These are phyloP conservation scores for Lasiosphaeria hispida DNA, from an alignment of 495 filamentous ascomycete genomes.

Conservation along the genomic window DNA sequence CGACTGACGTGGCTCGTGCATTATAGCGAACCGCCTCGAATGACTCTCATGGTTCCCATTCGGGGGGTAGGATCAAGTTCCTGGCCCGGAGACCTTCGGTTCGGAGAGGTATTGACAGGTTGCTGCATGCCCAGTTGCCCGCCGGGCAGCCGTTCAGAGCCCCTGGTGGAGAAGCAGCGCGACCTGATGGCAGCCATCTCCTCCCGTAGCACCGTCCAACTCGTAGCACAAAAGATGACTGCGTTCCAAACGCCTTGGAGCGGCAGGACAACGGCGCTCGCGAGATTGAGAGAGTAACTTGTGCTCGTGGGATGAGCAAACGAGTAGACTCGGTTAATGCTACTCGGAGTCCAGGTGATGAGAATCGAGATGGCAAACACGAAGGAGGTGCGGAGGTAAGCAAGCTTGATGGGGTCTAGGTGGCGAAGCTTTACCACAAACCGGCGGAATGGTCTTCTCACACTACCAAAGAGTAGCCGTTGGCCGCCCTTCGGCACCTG, in stretches of 20 bases:
- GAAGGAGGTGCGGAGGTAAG: slow-evolving; percentile 77
- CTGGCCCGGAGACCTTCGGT: too few relatives aligned
- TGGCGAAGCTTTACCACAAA: slow-evolving; percentile 35
- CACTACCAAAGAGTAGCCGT: slow-evolving; percentile 5
- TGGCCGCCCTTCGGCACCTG: slow-evolving; percentile 13
- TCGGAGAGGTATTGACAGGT: neutral
- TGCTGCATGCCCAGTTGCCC: neutral
- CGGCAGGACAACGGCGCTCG: slow-evolving; percentile 71
- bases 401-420: slow-evolving; percentile 62
- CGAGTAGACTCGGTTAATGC: slow-evolving; percentile 72
- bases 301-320: slow-evolving; percentile 55
- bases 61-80: neutral
- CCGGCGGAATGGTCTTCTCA: slow-evolving; percentile 21
- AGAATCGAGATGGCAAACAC: slow-evolving; percentile 77
- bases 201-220: slow-evolving; percentile 33
- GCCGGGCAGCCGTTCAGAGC: slow-evolving; percentile 9
- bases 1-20: neutral
- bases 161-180: neutral
- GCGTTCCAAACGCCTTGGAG: slow-evolving; percentile 85
- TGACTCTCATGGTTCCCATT: slow-evolving; percentile 18
- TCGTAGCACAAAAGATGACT: slow-evolving; percentile 71
- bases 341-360: slow-evolving; percentile 81
- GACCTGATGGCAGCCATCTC: slow-evolving; percentile 19
- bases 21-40: slow-evolving; percentile 20
- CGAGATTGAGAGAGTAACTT: slow-evolving; percentile 66